A percentile compares a stretch with the other conserved stretches of the same genome.
These are phyloP conservation scores for Trifolium fragiferum DNA, from an alignment of 306 rosid species.

Conservation along the genomic window DNA sequence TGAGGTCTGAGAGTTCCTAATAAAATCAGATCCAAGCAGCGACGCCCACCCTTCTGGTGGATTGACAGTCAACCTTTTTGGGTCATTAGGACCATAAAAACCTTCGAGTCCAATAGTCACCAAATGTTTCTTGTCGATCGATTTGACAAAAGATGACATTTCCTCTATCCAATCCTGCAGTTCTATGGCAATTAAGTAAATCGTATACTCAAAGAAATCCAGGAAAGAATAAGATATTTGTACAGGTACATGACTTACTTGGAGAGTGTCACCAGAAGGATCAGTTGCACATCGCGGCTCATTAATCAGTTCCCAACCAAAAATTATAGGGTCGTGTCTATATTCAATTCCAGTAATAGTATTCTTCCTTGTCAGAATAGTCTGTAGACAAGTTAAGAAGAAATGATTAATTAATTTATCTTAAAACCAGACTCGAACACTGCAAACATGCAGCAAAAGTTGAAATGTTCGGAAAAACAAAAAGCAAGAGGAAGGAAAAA, in stretches of 20 bases:
- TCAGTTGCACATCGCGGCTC: conserved; percentile 95
- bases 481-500: neutral
- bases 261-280: conserved; percentile 97
- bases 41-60: conserved; percentile 98
- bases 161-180: conserved; percentile 98
- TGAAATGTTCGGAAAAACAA: conserved; percentile 17
- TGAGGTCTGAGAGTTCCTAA: conserved; percentile 73
- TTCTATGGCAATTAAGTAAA: conserved; percentile 43
- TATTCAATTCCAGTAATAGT: conserved; percentile 87
- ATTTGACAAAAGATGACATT: conserved; percentile 87
- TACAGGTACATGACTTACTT: conserved; percentile 63
- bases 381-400: conserved; percentile 53
- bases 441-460: conserved; percentile 27
- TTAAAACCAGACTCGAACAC: conserved; percentile 1
- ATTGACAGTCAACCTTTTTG: conserved; percentile 66
- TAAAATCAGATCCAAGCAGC: conserved; percentile 90
- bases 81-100: conserved; percentile 90
- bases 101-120: conserved; percentile 95
- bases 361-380: conserved; percentile 88
- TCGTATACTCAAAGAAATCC: conserved; percentile 22
- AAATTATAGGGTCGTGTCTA: conserved; percentile 87
- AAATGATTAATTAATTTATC: conserved; percentile 43
- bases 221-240: conserved; percentile 25
- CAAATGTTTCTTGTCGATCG: conserved; percentile 89
- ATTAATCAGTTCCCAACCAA: conserved; percentile 94